Percentiles rank a stretch among this genome's conserved stretches.
Evolutionary conservation across 305 asterid genomes (phyloP).

Genomic region (Fraxinus dipetala): DNA sequence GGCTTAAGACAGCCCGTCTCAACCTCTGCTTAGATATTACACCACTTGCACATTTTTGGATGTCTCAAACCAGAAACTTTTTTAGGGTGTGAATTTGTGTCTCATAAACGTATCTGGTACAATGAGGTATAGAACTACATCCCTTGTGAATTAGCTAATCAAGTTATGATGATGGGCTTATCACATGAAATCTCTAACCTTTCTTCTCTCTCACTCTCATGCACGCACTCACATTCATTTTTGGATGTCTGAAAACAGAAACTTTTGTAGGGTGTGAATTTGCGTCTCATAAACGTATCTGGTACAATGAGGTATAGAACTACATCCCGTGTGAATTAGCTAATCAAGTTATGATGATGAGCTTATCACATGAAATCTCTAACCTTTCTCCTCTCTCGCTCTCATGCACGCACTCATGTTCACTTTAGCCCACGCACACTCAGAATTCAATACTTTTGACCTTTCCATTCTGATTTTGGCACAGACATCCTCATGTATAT

Average conservation of each 20-base stretch:
- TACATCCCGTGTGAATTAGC: not conserved
- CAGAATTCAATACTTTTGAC: not conserved
- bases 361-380: not conserved
- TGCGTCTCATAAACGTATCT: not conserved
- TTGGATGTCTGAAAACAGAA: not conserved
- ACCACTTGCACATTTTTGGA: not conserved
- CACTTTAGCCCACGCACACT: not conserved
- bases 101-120: not conserved
- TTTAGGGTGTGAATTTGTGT: not conserved
- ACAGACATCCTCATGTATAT: not conserved
- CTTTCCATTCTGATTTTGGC: not conserved
- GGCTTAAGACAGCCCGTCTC: not conserved
- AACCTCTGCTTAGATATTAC: not conserved
- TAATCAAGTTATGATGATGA: not conserved
- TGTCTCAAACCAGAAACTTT: not conserved
- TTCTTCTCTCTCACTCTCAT: not conserved
- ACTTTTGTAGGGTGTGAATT: not conserved
- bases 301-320: not conserved
- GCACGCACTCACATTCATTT: not conserved
- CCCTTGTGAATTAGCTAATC: not conserved
- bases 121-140: not conserved
- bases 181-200: not conserved
- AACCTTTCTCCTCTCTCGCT: not conserved
- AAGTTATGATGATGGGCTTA: not conserved
- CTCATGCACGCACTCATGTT: not conserved